phyloP scores from a whole-genome alignment of 2,329 filamentous ascomycete species.

The Curvularia spicifera region DNA sequence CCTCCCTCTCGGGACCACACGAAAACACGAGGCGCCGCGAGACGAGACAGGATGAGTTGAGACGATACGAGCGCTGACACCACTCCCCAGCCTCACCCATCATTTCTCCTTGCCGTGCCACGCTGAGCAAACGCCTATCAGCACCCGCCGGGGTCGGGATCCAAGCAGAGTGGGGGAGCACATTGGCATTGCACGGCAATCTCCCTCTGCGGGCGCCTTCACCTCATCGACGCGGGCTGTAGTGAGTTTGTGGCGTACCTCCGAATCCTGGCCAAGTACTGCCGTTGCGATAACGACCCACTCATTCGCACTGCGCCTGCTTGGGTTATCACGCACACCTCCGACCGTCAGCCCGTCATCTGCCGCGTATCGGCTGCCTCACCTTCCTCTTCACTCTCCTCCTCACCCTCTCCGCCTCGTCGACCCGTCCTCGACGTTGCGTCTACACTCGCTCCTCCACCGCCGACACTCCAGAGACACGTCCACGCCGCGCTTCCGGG shows the following conservation, averaged over 20 bases:
- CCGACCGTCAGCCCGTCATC: slow-evolving; percentile 11
- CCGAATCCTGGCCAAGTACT: slow-evolving; percentile 24
- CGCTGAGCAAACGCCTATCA: slow-evolving; percentile 20
- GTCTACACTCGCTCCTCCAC: background rate
- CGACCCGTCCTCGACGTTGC: background rate
- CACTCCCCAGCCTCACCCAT: background rate
- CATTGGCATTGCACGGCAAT: slow-evolving; percentile 27
- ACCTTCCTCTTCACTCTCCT: slow-evolving; percentile 17
- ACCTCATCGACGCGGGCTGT: slow-evolving; percentile 22
- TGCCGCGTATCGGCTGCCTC: slow-evolving; percentile 11
- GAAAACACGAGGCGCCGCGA: background rate
- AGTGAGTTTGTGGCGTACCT: slow-evolving; percentile 22
- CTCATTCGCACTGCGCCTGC: slow-evolving; percentile 17
- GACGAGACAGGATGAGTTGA: background rate
- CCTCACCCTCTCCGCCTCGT: slow-evolving; percentile 14
- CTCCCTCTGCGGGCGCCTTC: background rate
- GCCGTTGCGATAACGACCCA: slow-evolving; percentile 37
- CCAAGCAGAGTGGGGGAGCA: slow-evolving; percentile 16
- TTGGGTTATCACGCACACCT: slow-evolving; percentile 20
- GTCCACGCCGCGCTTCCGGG: slow-evolving; percentile 27
- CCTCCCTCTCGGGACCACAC: background rate
- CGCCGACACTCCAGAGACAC: slow-evolving; percentile 22
- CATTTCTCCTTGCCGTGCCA: background rate
- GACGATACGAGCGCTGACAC: background rate
- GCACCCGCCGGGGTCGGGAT: slow-evolving; percentile 8